Evolutionary conservation across 2,329 filamentous ascomycete species (phyloP).

Genomic region (Paecilomyces formosus): DNA sequence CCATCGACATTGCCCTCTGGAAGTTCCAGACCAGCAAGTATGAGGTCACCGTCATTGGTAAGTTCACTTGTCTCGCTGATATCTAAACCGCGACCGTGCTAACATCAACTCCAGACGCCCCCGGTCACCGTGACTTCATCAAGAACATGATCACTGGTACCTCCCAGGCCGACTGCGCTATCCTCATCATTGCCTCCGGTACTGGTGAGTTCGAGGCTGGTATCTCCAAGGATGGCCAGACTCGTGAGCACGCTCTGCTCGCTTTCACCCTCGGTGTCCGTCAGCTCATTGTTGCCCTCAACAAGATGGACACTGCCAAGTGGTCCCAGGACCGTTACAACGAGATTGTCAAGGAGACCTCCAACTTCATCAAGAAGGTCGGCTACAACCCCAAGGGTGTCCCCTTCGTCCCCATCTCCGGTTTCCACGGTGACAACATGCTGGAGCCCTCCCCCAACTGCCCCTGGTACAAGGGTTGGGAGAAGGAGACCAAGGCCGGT

Average conservation of each 20-base stretch:
- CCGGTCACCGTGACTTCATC: conserved; percentile 99
- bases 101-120: conserved; percentile 59
- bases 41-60: conserved; percentile 96
- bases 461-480: conserved; percentile 99
- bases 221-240: conserved; percentile 99
- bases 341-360: conserved; percentile 99
- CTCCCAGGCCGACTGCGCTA: conserved; percentile 98
- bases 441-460: conserved; percentile 80
- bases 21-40: conserved; percentile 99
- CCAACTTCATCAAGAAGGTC: conserved; percentile 99
- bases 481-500: conserved; percentile 90
- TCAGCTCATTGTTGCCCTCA: conserved; percentile 99
- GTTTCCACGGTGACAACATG: conserved; percentile 99
- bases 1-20: conserved; percentile 99
- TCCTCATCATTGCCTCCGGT: conserved; percentile 99
- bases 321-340: conserved; percentile 95
- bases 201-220: conserved; percentile 99
- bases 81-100: conserved; percentile 5
- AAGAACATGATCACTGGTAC: conserved; percentile 99
- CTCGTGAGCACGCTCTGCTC: conserved; percentile 99
- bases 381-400: conserved; percentile 99
- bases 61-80: conserved; percentile 24
- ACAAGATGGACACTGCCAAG: conserved; percentile 99
- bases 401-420: conserved; percentile 98
- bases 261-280: conserved; percentile 99